These are phyloP conservation scores for Fonsecaea multimorphosa DNA, from an alignment of 2,329 filamentous ascomycete species.

Conservation along the genomic window DNA sequence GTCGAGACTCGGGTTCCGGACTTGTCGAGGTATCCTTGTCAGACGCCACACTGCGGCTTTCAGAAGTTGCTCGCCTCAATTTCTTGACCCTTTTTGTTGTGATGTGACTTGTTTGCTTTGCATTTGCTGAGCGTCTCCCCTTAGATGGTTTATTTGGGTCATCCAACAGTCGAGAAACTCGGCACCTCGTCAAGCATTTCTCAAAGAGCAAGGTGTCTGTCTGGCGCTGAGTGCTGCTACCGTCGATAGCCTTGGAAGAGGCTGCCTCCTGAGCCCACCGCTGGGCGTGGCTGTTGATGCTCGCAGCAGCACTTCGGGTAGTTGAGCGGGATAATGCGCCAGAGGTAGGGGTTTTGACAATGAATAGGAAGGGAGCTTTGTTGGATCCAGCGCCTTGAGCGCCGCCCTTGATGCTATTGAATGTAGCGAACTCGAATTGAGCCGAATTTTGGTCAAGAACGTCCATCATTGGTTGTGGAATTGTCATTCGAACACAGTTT, in stretches of 20 bases:
- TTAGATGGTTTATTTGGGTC: slow-evolving; percentile 14
- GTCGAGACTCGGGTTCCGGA: neutral
- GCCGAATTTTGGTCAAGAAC: slow-evolving; percentile 7
- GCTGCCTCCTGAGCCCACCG: slow-evolving; percentile 26
- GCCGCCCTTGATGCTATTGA: slow-evolving; percentile 16
- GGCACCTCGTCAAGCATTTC: slow-evolving; percentile 26
- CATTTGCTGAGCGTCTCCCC: slow-evolving; percentile 1
- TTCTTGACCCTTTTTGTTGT: neutral
- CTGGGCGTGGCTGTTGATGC: slow-evolving; percentile 31
- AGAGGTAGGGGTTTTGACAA: slow-evolving; percentile 13
- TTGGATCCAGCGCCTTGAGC: neutral
- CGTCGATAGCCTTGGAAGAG: slow-evolving; percentile 8
- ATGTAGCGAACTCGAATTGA: slow-evolving; percentile 21
- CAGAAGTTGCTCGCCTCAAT: neutral
- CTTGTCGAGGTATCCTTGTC: slow-evolving; percentile 1
- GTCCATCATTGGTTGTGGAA: slow-evolving; percentile 4
- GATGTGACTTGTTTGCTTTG: slow-evolving; percentile 4
- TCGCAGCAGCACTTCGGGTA: slow-evolving; percentile 26
- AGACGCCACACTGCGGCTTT: neutral
- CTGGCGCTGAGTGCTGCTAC: neutral
- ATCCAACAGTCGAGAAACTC: slow-evolving; percentile 22
- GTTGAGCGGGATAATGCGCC: slow-evolving; percentile 25
- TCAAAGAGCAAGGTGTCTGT: slow-evolving; percentile 17
- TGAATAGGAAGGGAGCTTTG: slow-evolving; percentile 21
- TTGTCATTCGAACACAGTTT: slow-evolving; percentile 1